A percentile compares a stretch with the other conserved stretches of the same genome.
phyloP scores from a whole-genome alignment of 805 yeast species.

The Candida parachauliodes region DNA sequence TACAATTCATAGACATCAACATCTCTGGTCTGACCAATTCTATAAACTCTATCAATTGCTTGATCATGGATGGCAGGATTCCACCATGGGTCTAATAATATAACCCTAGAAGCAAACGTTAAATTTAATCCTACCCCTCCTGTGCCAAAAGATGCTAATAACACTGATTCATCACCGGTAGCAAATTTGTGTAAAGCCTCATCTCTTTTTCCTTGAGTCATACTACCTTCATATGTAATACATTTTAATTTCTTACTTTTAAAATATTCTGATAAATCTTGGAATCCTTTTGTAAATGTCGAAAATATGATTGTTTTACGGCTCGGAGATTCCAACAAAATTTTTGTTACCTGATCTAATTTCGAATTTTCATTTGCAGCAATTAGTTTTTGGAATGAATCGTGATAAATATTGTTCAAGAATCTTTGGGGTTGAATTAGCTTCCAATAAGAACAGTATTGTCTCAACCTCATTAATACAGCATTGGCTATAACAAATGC shows the following conservation, averaged over 20 bases:
- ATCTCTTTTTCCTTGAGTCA: constrained; percentile 89
- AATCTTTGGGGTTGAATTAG: background rate
- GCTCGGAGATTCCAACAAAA: background rate
- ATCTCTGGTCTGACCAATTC: constrained; percentile 71
- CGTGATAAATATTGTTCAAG: background rate
- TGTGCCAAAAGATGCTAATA: constrained; percentile 86
- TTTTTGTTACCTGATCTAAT: background rate
- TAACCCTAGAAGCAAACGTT: constrained; percentile 88
- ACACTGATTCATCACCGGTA: constrained; percentile 75
- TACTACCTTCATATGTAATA: constrained; percentile 85
- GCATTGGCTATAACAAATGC: constrained; percentile 20
- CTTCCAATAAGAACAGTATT: constrained; percentile 33
- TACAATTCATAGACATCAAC: constrained; percentile 75
- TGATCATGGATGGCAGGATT: constrained; percentile 77
- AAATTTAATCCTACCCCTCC: constrained; percentile 97
- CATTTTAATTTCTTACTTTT: constrained; percentile 58
- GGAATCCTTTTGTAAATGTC: constrained; percentile 85
- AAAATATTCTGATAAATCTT: constrained; percentile 80
- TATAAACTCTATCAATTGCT: constrained; percentile 83
- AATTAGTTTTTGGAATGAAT: background rate
- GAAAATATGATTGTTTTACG: constrained; percentile 73
- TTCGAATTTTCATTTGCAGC: background rate
- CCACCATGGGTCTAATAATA: constrained; percentile 88
- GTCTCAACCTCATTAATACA: constrained; percentile 32
- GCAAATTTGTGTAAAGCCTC: constrained; percentile 86